Conservation (phyloP, 495 filamentous ascomycete genomes). For the Staphylotrichum longicolle region DNA sequence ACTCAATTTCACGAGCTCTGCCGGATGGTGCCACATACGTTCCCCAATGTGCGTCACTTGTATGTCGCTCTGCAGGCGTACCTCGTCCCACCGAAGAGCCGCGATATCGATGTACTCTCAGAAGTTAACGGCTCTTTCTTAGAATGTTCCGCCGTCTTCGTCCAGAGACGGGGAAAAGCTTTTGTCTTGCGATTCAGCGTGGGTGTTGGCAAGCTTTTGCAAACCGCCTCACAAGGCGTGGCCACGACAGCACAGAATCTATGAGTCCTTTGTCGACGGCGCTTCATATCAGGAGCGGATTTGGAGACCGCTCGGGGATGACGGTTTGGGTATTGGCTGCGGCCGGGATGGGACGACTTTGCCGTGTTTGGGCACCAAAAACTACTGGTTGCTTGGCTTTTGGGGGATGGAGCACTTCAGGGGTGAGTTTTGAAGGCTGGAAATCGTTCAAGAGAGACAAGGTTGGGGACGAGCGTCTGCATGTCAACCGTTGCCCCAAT, state of each 20-base stretch:
- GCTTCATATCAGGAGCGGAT: neutral
- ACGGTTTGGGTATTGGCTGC: neutral
- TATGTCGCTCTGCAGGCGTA: constrained; percentile 13
- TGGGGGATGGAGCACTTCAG: neutral
- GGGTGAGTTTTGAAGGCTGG: neutral
- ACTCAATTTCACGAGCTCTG: constrained; percentile 1
- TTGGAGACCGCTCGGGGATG: constrained; percentile 1
- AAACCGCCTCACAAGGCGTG: neutral
- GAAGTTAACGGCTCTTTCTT: constrained; percentile 2
- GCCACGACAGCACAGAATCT: neutral
- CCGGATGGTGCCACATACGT: neutral
- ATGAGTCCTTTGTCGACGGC: neutral
- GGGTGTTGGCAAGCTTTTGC: constrained; percentile 11
- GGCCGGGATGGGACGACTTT: constrained; percentile 10
- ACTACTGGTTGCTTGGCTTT: neutral
- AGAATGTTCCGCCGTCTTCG: constrained; percentile 6
- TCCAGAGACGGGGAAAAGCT: neutral
- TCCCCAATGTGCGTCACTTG: constrained; percentile 10
- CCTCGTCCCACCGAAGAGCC: neutral
- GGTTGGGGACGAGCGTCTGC: no score
- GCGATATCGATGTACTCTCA: neutral
- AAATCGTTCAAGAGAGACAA: no score
- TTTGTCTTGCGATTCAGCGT: constrained; percentile 11
- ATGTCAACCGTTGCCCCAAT: no score
- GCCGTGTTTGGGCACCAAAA: neutral